Conservation (phyloP, 768 basidiomycete species). For the Auriculariales sp. region DNA sequence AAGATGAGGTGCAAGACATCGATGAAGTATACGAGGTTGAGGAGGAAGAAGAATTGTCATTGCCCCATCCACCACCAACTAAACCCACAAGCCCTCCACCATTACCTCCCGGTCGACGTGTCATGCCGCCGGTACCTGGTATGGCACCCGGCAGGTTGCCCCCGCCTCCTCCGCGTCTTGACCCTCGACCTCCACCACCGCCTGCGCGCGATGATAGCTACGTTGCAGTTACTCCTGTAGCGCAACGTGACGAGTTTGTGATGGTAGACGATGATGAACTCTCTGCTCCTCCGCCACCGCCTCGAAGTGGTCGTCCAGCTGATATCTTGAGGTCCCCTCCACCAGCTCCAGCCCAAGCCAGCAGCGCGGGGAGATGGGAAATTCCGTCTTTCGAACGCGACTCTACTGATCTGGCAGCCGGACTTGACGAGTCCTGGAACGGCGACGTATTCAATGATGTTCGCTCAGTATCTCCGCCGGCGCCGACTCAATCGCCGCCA, state of each 20-base stretch:
- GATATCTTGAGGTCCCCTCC: conserved; percentile 24
- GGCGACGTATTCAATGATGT: conserved; percentile 43
- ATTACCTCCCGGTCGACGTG: conserved; percentile 16
- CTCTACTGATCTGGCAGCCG: conserved; percentile 37
- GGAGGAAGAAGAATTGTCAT: conserved; percentile 31
- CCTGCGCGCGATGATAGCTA: background rate
- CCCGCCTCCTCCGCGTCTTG: background rate
- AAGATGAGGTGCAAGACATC: conserved; percentile 29
- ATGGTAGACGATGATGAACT: conserved; percentile 38
- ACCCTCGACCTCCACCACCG: background rate
- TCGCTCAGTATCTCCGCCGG: conserved; percentile 20
- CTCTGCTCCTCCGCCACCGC: conserved; percentile 27
- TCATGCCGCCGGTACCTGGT: conserved; percentile 18
- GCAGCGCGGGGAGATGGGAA: conserved; percentile 46
- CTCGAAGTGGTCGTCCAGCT: conserved; percentile 16
- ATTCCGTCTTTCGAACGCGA: conserved; percentile 44
- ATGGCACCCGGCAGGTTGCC: conserved; percentile 1
- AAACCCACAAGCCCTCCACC: conserved; percentile 17
- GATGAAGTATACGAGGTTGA: too few relatives aligned
- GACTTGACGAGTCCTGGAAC: conserved; percentile 33
- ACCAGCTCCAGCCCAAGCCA: conserved; percentile 21
- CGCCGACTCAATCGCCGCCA: conserved; percentile 15
- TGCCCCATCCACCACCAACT: conserved; percentile 35
- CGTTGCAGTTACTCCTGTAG: background rate
- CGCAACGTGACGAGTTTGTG: conserved; percentile 31